These are phyloP conservation scores for Sporothrix pseudoabietina DNA, from an alignment of 2,329 filamentous ascomycete genomes.

Conservation along the genomic window DNA sequence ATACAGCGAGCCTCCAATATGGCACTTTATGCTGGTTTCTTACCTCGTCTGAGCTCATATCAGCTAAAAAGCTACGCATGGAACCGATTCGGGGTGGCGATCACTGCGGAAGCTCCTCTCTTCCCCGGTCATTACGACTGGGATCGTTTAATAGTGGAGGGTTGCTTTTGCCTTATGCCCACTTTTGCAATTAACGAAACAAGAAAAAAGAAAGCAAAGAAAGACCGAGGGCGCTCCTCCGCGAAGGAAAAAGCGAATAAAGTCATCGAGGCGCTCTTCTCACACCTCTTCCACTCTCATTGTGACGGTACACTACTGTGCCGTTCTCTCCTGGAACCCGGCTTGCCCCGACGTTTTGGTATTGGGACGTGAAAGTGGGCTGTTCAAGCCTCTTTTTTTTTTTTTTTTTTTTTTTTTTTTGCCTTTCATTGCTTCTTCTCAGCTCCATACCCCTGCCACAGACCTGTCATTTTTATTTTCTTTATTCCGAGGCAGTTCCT, in stretches of 20 bases:
- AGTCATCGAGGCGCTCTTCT: background rate
- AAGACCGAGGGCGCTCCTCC: background rate
- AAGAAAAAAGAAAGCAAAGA: background rate
- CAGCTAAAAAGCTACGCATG: background rate
- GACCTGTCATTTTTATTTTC: background rate
- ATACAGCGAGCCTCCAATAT: background rate
- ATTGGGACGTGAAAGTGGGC: background rate
- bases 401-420: background rate
- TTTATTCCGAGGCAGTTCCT: background rate
- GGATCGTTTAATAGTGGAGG: background rate
- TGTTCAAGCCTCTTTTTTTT: too few species aligned
- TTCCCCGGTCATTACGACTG: background rate
- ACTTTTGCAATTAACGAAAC: background rate
- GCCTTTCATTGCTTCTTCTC: background rate
- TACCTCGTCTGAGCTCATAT: too few species aligned
- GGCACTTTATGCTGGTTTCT: too few species aligned
- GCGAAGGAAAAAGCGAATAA: background rate
- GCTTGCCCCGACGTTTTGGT: constrained; percentile 17
- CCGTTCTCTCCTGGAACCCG: background rate
- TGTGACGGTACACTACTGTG: background rate
- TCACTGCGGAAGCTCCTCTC: background rate
- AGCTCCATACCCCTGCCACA: background rate
- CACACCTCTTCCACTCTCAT: background rate
- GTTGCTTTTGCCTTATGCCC: background rate
- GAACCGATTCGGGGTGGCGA: background rate